Evolutionary conservation across 129 eudicot species (phyloP), one percentile per base, ranked within the genome.

Genomic region (Helichrysum umbraculigerum): DNA sequence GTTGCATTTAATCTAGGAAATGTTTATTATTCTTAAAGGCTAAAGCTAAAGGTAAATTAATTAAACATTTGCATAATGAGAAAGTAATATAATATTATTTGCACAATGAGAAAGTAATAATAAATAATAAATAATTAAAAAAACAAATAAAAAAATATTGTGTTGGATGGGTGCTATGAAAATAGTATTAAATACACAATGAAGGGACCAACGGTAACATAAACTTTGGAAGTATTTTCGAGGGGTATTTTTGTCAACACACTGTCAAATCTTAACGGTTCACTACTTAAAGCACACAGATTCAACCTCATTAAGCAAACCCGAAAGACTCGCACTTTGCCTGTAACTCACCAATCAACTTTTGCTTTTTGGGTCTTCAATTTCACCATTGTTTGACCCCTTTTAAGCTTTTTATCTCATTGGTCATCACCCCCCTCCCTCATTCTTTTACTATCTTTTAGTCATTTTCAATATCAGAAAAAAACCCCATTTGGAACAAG

Each of bases 201-300:
- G 78, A 69, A 68, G 85, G 84, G 68, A 71, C 83, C 69, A 91
- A 91, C 97, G 92, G 98, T 93, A 88, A 93, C 96, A 88, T 83
- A 62, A 58, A 74, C 83, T 90, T 87, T 93, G 98, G 95, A 71
- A 82, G 90, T 86, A 90, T 85, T 85, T 88, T 83, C 22, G 67
- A 85, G 86, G 98, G 97, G 88, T 75, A 93, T 39, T 75, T 52
- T 74, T 60, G 98, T 80, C 84, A 74, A 84, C 75, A 93, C 57
- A 74, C 20, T 9, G 5, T 1, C 15, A 81, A 80, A 73, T 78
- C 56, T 76, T 82, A 92, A 92, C 98, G 96, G 89, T 69, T 70
- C 81, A 81, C 88, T 84, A 82, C 78, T 70, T 77, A 80, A 80
- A 58, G 63, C 68, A 75, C 70, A 73, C 65, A 73, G 61, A 68